Percentiles rank a stretch among this genome's conserved stretches.
Conservation (phyloP, 805 yeast species). For the Candida ipomoeae region DNA sequence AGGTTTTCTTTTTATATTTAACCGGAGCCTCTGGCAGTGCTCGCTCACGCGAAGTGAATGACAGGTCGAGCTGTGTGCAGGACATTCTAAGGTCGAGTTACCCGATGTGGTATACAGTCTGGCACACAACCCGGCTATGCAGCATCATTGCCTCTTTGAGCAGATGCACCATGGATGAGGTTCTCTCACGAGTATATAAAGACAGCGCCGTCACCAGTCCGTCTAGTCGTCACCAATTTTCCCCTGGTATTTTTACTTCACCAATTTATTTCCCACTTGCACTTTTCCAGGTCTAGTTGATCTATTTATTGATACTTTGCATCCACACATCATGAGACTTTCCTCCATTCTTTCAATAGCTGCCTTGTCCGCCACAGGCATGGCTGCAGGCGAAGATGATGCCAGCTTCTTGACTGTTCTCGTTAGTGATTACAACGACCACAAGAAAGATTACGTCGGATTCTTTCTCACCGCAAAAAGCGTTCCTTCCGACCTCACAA, state of each 20-base stretch:
- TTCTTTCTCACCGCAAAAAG: slow-evolving; percentile 25
- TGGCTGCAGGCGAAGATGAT: slow-evolving; percentile 8
- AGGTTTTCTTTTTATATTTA: background rate
- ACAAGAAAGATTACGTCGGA: slow-evolving; percentile 29
- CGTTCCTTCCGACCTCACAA: slow-evolving; percentile 29
- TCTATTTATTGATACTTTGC: background rate
- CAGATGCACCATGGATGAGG: background rate
- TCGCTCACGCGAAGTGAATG: background rate
- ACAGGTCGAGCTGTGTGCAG: background rate
- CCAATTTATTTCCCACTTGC: too few relatives aligned
- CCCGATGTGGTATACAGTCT: background rate
- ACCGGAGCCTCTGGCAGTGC: background rate
- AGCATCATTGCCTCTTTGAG: background rate
- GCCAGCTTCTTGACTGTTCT: slow-evolving; percentile 33
- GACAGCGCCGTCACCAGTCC: background rate
- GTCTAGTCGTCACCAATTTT: too few relatives aligned
- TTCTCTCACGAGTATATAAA: background rate
- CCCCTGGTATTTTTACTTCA: too few relatives aligned
- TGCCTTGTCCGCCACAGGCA: slow-evolving; percentile 6
- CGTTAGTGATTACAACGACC: slow-evolving; percentile 30
- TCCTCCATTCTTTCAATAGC: slow-evolving; percentile 12
- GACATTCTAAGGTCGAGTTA: background rate
- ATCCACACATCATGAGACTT: slow-evolving; percentile 18
- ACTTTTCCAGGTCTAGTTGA: too few relatives aligned
- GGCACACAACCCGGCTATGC: background rate